These are phyloP conservation scores for Gentiana straminea DNA, from an alignment of 257 asterid genomes.

Conservation along the genomic window DNA sequence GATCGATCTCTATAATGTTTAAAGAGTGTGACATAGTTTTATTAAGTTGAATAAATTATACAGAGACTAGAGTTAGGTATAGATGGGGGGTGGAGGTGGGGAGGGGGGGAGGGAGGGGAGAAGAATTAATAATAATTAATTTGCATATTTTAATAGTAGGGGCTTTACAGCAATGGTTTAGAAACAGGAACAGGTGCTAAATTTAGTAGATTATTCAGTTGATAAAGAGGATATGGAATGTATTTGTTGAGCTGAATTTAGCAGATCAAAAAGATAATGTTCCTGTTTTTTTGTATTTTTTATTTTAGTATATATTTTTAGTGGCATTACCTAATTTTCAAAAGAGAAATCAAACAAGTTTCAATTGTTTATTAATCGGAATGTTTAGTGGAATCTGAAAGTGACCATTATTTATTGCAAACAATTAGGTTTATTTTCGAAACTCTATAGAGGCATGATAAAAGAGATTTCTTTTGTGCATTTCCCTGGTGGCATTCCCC, in stretches of 20 bases:
- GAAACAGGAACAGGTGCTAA: slow-evolving; percentile 83
- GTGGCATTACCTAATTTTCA: neutral
- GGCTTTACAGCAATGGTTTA: slow-evolving; percentile 16
- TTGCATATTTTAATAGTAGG: slow-evolving; percentile 12
- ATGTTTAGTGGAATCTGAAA: slow-evolving; percentile 22
- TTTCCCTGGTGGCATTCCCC: too few species aligned
- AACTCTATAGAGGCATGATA: too few species aligned
- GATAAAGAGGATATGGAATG: slow-evolving; percentile 13
- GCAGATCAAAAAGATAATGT: slow-evolving; percentile 38
- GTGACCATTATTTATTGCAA: neutral
- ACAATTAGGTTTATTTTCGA: too few species aligned
- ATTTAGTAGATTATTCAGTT: slow-evolving; percentile 43
- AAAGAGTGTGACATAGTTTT: neutral
- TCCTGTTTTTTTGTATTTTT: slow-evolving; percentile 58
- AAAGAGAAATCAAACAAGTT: too few species aligned
- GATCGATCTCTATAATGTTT: too few species aligned
- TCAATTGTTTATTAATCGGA: slow-evolving; percentile 7
- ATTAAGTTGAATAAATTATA: slow-evolving; percentile 13
- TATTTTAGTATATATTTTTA: slow-evolving; percentile 14
- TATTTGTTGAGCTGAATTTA: slow-evolving; percentile 47
- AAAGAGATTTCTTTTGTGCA: too few species aligned
- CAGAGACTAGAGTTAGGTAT: slow-evolving; percentile 5
- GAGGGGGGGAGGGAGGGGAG: neutral
- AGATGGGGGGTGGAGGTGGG: slow-evolving; percentile 7
- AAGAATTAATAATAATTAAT: slow-evolving; percentile 10